phyloP scores from a whole-genome alignment of 2,329 filamentous ascomycete genomes.

The Stagonosporopsis cucurbitacearum region DNA sequence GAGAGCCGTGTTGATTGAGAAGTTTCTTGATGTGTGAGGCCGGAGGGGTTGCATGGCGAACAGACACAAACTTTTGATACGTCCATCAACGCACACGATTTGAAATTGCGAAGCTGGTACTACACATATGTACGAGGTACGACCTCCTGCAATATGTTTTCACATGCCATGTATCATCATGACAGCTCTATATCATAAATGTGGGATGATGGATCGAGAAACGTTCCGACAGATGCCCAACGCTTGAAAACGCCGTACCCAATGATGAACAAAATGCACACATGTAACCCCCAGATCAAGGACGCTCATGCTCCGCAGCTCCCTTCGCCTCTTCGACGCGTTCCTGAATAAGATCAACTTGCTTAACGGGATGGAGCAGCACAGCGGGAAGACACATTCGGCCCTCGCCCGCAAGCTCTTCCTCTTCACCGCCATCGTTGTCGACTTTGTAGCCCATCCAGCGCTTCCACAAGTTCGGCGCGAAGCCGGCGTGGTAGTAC shows the following conservation, averaged over 20 bases:
- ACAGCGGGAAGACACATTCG: slow-evolving; percentile 58
- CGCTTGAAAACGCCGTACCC: slow-evolving; percentile 7
- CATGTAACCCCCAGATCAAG: not conserved
- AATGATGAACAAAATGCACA: not conserved
- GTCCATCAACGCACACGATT: not conserved
- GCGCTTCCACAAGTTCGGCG: slow-evolving; percentile 61
- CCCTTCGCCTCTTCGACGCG: slow-evolving; percentile 27
- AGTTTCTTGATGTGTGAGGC: not conserved
- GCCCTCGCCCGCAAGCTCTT: slow-evolving; percentile 54
- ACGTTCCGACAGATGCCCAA: not conserved
- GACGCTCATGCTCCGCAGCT: slow-evolving; percentile 6
- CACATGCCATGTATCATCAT: slow-evolving; percentile 5
- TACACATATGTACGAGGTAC: slow-evolving; percentile 2
- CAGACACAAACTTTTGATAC: not conserved
- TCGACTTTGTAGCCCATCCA: slow-evolving; percentile 64
- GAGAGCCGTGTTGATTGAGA: slow-evolving; percentile 27
- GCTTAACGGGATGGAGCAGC: slow-evolving; percentile 59
- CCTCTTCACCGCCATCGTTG: slow-evolving; percentile 55
- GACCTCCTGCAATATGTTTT: not conserved
- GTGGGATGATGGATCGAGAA: slow-evolving; percentile 2
- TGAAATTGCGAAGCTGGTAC: not conserved
- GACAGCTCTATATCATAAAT: slow-evolving; percentile 1
- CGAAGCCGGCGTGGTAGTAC: slow-evolving; percentile 61
- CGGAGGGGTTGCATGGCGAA: not conserved
- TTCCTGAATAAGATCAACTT: slow-evolving; percentile 57